Conservation (phyloP, 2,329 filamentous ascomycete species). For the Fusarium irregulare region DNA sequence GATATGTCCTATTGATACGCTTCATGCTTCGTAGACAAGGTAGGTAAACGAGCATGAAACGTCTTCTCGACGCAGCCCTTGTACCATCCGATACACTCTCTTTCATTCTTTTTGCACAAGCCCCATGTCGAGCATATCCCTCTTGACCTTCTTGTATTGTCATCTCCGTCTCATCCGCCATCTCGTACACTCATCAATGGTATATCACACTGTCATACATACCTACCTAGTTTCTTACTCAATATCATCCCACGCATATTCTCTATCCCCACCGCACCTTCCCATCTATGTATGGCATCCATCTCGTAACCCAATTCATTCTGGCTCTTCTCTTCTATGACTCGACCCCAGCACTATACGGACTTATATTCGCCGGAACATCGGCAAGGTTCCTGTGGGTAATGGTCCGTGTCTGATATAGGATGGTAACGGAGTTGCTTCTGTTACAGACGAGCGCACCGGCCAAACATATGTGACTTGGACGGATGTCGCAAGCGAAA, state of each 20-base stretch:
- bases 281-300: constrained; percentile 5
- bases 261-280: neutral
- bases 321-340: constrained; percentile 2
- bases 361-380: constrained; percentile 2
- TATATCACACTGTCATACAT: constrained; percentile 13
- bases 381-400: constrained; percentile 4
- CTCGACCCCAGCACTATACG: constrained; percentile 5
- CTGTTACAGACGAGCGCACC: neutral
- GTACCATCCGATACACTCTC: constrained; percentile 5
- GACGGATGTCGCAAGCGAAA: neutral
- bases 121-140: neutral
- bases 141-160: neutral
- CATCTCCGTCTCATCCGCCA: neutral
- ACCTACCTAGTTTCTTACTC: constrained; percentile 5
- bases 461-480: neutral
- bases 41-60: constrained; percentile 6
- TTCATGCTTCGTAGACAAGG: constrained; percentile 13
- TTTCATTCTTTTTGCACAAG: neutral
- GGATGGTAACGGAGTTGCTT: neutral
- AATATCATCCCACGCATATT: constrained; percentile 20
- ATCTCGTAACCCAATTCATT: neutral
- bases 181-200: constrained; percentile 1
- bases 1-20: neutral
- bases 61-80: neutral
- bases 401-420: constrained; percentile 3